phyloP scores from a whole-genome alignment of 2,329 filamentous ascomycete genomes.

The Aspergillaceae sp. region DNA sequence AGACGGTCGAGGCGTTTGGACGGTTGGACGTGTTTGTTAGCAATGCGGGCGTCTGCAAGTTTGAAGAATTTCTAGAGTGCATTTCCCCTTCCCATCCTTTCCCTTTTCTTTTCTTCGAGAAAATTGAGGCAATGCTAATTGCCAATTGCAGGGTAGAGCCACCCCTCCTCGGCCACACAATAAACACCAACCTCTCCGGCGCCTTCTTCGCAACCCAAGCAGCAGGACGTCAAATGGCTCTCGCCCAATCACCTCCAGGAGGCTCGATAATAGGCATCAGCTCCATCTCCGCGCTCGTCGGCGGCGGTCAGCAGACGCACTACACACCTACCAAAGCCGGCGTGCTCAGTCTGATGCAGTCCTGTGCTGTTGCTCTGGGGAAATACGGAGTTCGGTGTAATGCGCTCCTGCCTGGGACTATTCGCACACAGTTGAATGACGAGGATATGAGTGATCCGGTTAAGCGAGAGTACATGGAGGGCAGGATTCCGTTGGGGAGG shows the following conservation, averaged over 20 bases:
- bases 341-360: constrained; percentile 73
- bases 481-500: constrained; percentile 67
- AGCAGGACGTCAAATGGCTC: constrained; percentile 72
- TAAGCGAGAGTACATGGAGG: constrained; percentile 72
- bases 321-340: constrained; percentile 88
- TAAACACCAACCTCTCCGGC: constrained; percentile 74
- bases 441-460: constrained; percentile 64
- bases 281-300: constrained; percentile 40
- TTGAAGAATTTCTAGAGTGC: constrained; percentile 73
- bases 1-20: constrained; percentile 49
- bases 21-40: constrained; percentile 71
- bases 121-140: not conserved
- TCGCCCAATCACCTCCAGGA: constrained; percentile 59
- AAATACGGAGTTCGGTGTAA: constrained; percentile 72
- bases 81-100: constrained; percentile 10
- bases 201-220: constrained; percentile 85
- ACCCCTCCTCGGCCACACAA: constrained; percentile 61
- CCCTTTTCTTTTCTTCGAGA: not conserved
- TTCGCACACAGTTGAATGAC: constrained; percentile 76
- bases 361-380: constrained; percentile 68
- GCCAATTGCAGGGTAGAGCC: constrained; percentile 48
- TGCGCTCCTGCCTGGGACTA: constrained; percentile 72
- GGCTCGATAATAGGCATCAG: constrained; percentile 60
- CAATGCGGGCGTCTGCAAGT: constrained; percentile 83
- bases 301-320: constrained; percentile 69